Evolutionary conservation across 306 rosid species (phyloP).

Genomic region (Sechiopsis laciniata): DNA sequence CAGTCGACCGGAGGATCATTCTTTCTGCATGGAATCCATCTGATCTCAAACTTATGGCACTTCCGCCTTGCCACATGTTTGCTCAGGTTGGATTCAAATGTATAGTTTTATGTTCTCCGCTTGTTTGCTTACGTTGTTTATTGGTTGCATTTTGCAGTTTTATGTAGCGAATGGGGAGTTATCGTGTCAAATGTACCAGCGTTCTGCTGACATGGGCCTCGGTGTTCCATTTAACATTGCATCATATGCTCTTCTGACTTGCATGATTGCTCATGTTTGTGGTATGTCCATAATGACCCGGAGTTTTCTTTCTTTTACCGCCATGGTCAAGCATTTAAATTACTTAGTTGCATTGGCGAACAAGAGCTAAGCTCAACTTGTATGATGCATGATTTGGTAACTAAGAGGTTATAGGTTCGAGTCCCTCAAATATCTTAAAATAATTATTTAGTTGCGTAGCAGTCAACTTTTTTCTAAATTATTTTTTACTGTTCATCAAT

Average conservation of each 20-base stretch:
- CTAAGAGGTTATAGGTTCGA: too few species aligned
- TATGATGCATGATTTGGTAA: too few species aligned
- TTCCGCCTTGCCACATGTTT: slow-evolving; percentile 97
- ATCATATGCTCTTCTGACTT: slow-evolving; percentile 87
- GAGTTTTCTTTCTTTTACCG: neutral
- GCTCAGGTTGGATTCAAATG: slow-evolving; percentile 55
- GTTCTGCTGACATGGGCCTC: slow-evolving; percentile 89
- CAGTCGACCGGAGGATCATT: slow-evolving; percentile 78
- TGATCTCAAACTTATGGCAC: slow-evolving; percentile 91
- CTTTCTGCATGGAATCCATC: slow-evolving; percentile 94
- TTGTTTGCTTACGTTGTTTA: slow-evolving; percentile 14
- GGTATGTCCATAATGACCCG: slow-evolving; percentile 46
- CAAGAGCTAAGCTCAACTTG: too few species aligned
- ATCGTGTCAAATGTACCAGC: slow-evolving; percentile 95
- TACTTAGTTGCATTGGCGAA: too few species aligned
- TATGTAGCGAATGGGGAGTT: slow-evolving; percentile 84
- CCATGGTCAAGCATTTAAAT: neutral
- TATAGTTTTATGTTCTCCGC: neutral
- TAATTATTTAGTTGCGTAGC: too few species aligned
- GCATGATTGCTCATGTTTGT: slow-evolving; percentile 95
- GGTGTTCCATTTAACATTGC: slow-evolving; percentile 96
- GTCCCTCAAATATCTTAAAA: too few species aligned
- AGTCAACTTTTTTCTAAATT: too few species aligned
- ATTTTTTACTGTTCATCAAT: neutral
- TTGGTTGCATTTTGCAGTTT: slow-evolving; percentile 46